Conservation (phyloP, 2,329 filamentous ascomycete species). For the Rhexocercosporidium sp. region DNA sequence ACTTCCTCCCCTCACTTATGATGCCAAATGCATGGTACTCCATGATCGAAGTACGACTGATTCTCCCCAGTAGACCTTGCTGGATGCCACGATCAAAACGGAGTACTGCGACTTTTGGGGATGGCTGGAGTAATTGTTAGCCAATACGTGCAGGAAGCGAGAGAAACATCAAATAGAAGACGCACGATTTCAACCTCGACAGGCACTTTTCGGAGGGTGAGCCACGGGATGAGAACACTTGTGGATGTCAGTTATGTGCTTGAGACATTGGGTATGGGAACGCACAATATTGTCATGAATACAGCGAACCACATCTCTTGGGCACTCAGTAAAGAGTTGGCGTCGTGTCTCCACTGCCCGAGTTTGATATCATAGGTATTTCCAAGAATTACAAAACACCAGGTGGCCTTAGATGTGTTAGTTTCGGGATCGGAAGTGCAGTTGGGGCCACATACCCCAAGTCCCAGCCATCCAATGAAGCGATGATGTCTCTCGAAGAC, state of each 20-base stretch:
- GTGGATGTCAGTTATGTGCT: conserved; percentile 25
- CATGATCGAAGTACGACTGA: conserved; percentile 50
- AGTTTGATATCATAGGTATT: conserved; percentile 46
- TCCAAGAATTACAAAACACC: conserved; percentile 47
- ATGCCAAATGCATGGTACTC: conserved; percentile 51
- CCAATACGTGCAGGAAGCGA: neutral
- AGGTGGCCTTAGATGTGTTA: conserved; percentile 42
- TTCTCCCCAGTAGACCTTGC: conserved; percentile 48
- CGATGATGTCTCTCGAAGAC: conserved; percentile 49
- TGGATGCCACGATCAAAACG: conserved; percentile 49
- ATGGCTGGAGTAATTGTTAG: conserved; percentile 42
- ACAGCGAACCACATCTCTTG: conserved; percentile 50
- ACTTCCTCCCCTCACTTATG: conserved; percentile 47
- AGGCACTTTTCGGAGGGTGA: conserved; percentile 47
- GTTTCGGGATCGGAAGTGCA: neutral
- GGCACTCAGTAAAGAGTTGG: conserved; percentile 44
- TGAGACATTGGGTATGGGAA: neutral
- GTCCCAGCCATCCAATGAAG: conserved; percentile 49
- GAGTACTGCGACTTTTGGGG: conserved; percentile 48
- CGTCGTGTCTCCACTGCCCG: conserved; percentile 43
- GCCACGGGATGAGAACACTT: conserved; percentile 48
- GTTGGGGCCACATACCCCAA: conserved; percentile 41
- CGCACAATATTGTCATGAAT: conserved; percentile 49
- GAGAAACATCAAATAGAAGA: neutral
- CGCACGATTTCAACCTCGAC: conserved; percentile 48